Percentiles rank a stretch among this genome's conserved stretches.
Evolutionary conservation across 2,329 filamentous ascomycete genomes (phyloP).

Genomic region (Trichothecium roseum): DNA sequence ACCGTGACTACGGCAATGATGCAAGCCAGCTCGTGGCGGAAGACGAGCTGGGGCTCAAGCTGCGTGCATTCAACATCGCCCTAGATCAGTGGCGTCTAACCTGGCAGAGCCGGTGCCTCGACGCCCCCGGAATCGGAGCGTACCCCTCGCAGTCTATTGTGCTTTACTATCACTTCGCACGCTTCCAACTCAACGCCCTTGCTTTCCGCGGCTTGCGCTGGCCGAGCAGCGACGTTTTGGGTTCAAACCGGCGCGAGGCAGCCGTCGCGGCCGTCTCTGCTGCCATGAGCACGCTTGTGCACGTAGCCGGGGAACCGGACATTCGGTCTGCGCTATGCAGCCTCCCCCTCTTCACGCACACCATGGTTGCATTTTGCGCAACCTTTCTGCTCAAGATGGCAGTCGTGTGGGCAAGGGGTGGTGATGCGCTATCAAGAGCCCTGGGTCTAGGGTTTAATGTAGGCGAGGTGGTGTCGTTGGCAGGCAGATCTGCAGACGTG

Average conservation of each 20-base stretch:
- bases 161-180: constrained; percentile 9
- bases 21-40: constrained; percentile 5
- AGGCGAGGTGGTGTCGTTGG: constrained; percentile 4
- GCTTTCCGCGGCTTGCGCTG: constrained; percentile 7
- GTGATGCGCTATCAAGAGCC: constrained; percentile 6
- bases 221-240: constrained; percentile 4
- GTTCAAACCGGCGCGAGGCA: constrained; percentile 3
- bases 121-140: constrained; percentile 4
- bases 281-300: constrained; percentile 22
- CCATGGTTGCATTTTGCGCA: constrained; percentile 23
- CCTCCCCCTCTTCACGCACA: constrained; percentile 23
- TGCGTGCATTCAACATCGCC: constrained; percentile 7
- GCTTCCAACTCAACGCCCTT: constrained; percentile 9
- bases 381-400: constrained; percentile 25
- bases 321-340: constrained; percentile 19
- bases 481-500: constrained; percentile 5
- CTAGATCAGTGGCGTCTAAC: constrained; percentile 7
- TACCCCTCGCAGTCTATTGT: constrained; percentile 6
- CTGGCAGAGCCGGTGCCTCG: constrained; percentile 4
- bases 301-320: constrained; percentile 21
- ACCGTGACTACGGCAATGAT: constrained; percentile 8
- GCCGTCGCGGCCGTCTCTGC: constrained; percentile 18
- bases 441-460: constrained; percentile 11
- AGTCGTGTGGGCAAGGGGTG: constrained; percentile 15
- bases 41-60: constrained; percentile 4